phyloP scores from a whole-genome alignment of 495 filamentous ascomycete species.

The Podospora pseudopauciseta region DNA sequence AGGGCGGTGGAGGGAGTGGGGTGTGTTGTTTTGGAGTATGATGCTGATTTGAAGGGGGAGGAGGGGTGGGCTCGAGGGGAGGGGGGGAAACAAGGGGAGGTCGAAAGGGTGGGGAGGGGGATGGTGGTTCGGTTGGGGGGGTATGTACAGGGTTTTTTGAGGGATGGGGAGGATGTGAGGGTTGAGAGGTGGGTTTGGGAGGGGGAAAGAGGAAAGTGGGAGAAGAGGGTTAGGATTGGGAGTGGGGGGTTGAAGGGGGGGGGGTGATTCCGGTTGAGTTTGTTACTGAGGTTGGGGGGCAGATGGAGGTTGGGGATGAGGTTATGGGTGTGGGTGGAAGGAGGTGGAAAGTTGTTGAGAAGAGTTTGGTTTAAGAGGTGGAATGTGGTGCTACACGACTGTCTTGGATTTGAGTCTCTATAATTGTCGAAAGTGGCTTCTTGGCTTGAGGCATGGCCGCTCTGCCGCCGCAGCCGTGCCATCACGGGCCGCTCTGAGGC shows the following conservation, averaged over 20 bases:
- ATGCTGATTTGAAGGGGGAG: slow-evolving; percentile 1
- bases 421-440: background rate
- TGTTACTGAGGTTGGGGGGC: slow-evolving; percentile 14
- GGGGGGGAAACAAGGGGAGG: slow-evolving; percentile 2
- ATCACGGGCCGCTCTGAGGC: background rate
- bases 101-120: slow-evolving; percentile 32
- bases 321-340: slow-evolving; percentile 17
- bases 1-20: slow-evolving; percentile 20
- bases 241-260: background rate
- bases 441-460: background rate
- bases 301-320: slow-evolving; percentile 12
- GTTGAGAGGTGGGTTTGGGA: slow-evolving; percentile 46
- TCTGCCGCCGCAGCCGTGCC: background rate
- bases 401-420: background rate
- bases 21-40: slow-evolving; percentile 15
- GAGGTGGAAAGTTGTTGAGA: slow-evolving; percentile 26
- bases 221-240: slow-evolving; percentile 20
- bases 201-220: slow-evolving; percentile 16
- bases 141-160: slow-evolving; percentile 46
- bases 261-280: slow-evolving; percentile 13
- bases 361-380: background rate
- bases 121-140: slow-evolving; percentile 47
- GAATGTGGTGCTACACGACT: background rate
- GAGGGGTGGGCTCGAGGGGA: background rate
- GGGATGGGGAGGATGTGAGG: slow-evolving; percentile 34